Evolutionary conservation across 108 stramenopile genomes (phyloP).

Genomic region (Nitzschia sp.): DNA sequence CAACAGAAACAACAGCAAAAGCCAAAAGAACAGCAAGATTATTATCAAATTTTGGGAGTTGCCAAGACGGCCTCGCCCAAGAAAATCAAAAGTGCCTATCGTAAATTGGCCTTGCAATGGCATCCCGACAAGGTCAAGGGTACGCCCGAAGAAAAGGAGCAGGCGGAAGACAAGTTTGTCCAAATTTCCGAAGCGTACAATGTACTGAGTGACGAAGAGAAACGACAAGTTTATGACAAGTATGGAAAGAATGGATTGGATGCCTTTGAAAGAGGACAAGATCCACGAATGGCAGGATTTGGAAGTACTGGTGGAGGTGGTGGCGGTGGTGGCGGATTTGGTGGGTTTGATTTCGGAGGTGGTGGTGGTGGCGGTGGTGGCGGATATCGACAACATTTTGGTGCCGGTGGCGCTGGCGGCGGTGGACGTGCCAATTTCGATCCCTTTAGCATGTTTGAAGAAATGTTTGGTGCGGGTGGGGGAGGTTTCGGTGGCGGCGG

Average conservation of each 20-base stretch:
- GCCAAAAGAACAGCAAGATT: conserved; percentile 25
- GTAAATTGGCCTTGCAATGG: conserved; percentile 60
- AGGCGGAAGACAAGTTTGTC: conserved; percentile 72
- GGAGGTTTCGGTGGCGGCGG: conserved; percentile 35
- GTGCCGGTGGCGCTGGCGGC: conserved; percentile 3
- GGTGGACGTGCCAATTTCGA: conserved; percentile 38
- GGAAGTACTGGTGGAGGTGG: conserved; percentile 47
- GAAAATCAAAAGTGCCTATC: conserved; percentile 69
- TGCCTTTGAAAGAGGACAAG: conserved; percentile 60
- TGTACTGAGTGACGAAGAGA: conserved; percentile 78
- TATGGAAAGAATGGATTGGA: conserved; percentile 82
- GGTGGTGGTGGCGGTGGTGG: conserved; percentile 36
- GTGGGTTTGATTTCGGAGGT: conserved; percentile 25
- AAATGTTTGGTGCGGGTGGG: conserved; percentile 53
- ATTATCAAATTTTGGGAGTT: conserved; percentile 60
- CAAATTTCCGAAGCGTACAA: conserved; percentile 74
- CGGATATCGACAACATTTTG: conserved; percentile 12
- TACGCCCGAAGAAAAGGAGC: conserved; percentile 52
- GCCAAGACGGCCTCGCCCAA: conserved; percentile 42
- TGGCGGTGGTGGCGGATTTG: conserved; percentile 40
- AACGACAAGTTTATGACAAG: conserved; percentile 80
- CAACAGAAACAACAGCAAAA: background rate
- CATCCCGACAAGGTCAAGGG: conserved; percentile 85
- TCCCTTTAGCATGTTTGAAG: conserved; percentile 71
- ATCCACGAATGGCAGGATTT: conserved; percentile 69